Base-by-base conservation (phyloP, 202 grass and related monocot species). In the Bolboschoenoplectus hybrid region DNA sequence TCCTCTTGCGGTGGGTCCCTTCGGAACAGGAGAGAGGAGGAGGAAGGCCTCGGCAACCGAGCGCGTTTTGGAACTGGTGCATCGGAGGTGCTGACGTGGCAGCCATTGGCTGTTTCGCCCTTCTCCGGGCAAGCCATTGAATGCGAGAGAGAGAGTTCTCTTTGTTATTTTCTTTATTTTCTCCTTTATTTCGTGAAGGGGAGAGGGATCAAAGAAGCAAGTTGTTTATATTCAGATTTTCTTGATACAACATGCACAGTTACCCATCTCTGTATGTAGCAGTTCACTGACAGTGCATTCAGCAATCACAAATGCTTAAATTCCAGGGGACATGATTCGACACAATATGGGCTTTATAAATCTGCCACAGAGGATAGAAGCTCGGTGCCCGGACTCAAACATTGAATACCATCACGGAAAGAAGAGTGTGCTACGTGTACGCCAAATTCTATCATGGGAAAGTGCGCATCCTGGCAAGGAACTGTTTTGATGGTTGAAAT, bases 21-120 rank as follows among this genome's bases (percentile, higher is more conserved):
- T 2, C 26, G n/a, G 84, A 41, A 63, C 38, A 19, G 34, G 63
- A 52, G 38, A 52, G 71, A 84, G 45, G 87, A 82, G 17, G 64
- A 70, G 40, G 44, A 41, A 26, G 81, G 74, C 16, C 57, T 39
- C 46, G 78, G 82, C 5, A 60, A 77, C 61, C 50, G n/a, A 44
- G 67, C 9, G 72, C 84, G 82, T 32, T 34, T 81, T 32, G 46
- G 67, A 51, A 46, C 55, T 32, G 56, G 2, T 4, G 76, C 61
- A 47, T 63, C 84, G 84, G 87, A 85, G 39, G 57, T 64, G 63
- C 38, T 67, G 68, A 77, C 84, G 67, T 92, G 85, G 62, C 53
- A 64, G 20, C 86, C 75, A 61, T 88, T 88, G 55, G 89, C 84
- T 70, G 83, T 81, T 85, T 16, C 83, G 19, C 81, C 86, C 87